phyloP scores from a whole-genome alignment of 331 rosid species.

The Quercus phellos region DNA sequence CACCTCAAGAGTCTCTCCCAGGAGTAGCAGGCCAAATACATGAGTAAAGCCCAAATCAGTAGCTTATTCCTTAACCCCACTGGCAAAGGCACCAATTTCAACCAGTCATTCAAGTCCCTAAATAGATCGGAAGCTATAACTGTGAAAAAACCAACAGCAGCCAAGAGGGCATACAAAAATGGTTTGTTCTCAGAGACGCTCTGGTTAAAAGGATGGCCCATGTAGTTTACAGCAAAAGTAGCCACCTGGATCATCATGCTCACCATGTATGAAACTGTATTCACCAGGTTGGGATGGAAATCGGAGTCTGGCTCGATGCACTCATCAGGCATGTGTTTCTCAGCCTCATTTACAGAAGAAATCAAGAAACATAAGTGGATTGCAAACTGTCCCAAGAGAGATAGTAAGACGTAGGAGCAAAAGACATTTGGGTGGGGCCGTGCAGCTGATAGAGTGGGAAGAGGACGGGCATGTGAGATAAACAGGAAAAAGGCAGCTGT shows the following conservation, averaged over 20 bases:
- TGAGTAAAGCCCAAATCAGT: constrained; percentile 69
- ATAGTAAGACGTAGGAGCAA: constrained; percentile 76
- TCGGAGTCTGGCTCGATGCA: constrained; percentile 91
- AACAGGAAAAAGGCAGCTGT: constrained; percentile 98
- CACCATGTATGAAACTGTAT: constrained; percentile 98
- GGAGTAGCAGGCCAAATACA: constrained; percentile 72
- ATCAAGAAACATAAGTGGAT: constrained; percentile 74
- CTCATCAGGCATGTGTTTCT: constrained; percentile 92
- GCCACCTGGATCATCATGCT: constrained; percentile 99
- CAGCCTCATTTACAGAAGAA: constrained; percentile 80
- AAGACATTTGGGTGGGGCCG: constrained; percentile 96
- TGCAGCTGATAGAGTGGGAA: constrained; percentile 75
- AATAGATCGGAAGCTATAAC: constrained; percentile 83
- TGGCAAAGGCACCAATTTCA: constrained; percentile 92
- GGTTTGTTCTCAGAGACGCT: constrained; percentile 90
- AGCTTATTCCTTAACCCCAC: constrained; percentile 74
- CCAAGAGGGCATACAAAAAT: constrained; percentile 65
- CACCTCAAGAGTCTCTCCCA: constrained; percentile 91
- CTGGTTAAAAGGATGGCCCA: constrained; percentile 99
- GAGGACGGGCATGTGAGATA: constrained; percentile 97
- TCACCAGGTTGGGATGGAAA: constrained; percentile 94
- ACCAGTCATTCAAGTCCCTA: constrained; percentile 75
- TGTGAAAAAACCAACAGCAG: constrained; percentile 71
- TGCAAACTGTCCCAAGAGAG: constrained; percentile 90
- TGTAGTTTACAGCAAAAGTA: constrained; percentile 94